A percentile compares a stretch with the other conserved stretches of the same genome.
Conservation (phyloP, 73 alveolate species). For the Halteria grandinella region DNA sequence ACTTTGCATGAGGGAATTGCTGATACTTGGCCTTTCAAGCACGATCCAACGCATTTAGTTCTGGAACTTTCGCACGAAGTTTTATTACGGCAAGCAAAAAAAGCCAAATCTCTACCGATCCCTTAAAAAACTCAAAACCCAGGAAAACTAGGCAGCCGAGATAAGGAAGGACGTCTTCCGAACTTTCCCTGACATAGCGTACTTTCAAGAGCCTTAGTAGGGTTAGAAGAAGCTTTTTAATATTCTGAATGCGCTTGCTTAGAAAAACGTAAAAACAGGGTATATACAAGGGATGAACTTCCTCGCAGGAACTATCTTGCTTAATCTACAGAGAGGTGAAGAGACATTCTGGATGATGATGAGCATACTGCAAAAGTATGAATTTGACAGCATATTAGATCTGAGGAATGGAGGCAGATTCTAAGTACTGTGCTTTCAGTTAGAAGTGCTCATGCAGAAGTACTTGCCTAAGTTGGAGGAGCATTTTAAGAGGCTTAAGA, state of each 20-base stretch:
- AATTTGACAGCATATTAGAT: slow-evolving; percentile 45
- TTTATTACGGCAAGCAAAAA: slow-evolving; percentile 24
- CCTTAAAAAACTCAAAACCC: neutral
- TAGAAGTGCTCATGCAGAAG: slow-evolving; percentile 23
- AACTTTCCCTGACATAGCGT: slow-evolving; percentile 52
- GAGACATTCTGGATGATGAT: slow-evolving; percentile 68
- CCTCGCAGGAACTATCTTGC: slow-evolving; percentile 59
- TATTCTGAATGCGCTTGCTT: slow-evolving; percentile 45
- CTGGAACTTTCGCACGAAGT: slow-evolving; percentile 51
- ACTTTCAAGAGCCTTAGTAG: slow-evolving; percentile 3
- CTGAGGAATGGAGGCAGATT: slow-evolving; percentile 27
- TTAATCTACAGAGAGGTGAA: slow-evolving; percentile 53
- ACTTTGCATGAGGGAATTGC: neutral
- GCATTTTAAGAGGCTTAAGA: slow-evolving; percentile 16
- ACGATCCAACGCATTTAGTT: slow-evolving; percentile 34
- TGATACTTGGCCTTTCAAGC: slow-evolving; percentile 4
- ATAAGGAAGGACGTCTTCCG: slow-evolving; percentile 45
- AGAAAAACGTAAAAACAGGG: slow-evolving; percentile 23
- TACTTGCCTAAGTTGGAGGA: slow-evolving; percentile 30
- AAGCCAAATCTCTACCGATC: slow-evolving; percentile 29
- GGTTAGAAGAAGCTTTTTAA: slow-evolving; percentile 30
- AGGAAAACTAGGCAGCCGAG: slow-evolving; percentile 18
- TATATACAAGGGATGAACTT: slow-evolving; percentile 73
- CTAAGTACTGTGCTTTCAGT: slow-evolving; percentile 34
- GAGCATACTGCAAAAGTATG: slow-evolving; percentile 10